Base-by-base conservation (phyloP, 1,139 yeast genomes). In the Yamadazyma blattariae region DNA sequence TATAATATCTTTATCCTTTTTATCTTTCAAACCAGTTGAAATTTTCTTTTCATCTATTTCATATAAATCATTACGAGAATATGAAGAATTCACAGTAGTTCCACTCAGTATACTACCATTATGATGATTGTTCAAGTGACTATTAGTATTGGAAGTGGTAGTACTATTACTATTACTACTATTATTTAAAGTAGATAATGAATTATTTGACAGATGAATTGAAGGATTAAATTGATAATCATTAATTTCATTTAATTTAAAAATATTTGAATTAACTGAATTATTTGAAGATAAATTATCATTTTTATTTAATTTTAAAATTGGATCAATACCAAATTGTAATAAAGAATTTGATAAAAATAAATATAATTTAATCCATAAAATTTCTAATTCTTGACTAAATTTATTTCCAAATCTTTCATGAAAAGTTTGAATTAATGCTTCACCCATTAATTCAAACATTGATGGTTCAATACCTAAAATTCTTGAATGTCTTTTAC, bases 391-490 rank as follows among this genome's bases (percentile, higher is more conserved):
- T 40, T 74, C 78, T 27, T 69, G 62, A 31, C 67, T 68, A 51
- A 76, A 76, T 15, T 60, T 55, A 12, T 39, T 46, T 4, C 74
- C 74, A 44, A 68, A 82, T 48, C 95, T 61, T 56, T 85, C 92
- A 48, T 77, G 76, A 49, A 86, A 78, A 1, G 95, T 86, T 46
- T 75, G 76, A 39, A 86, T 67, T 35, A 87, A 65, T 0, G 94
- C 94, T 42, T 78, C 78, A 2, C 95, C 95, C 82, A 87, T 82
- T 30, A 82, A 59, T 54, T 83, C 87, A 51, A 82, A 86, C 54
- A 81, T 82, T 7, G 73, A 71, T 0, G 87, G 78, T 45, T 82
- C 89, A 33, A 85, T 82, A 11, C 86, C 88, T 44, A 86, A 65
- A 33, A 86, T 79, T 43, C 95, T 65, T 4, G 88, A 66, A 54